Evolutionary conservation across 1,284 basidiomycete genomes (phyloP).

Genomic region (Butyriboletus appendiculatus): DNA sequence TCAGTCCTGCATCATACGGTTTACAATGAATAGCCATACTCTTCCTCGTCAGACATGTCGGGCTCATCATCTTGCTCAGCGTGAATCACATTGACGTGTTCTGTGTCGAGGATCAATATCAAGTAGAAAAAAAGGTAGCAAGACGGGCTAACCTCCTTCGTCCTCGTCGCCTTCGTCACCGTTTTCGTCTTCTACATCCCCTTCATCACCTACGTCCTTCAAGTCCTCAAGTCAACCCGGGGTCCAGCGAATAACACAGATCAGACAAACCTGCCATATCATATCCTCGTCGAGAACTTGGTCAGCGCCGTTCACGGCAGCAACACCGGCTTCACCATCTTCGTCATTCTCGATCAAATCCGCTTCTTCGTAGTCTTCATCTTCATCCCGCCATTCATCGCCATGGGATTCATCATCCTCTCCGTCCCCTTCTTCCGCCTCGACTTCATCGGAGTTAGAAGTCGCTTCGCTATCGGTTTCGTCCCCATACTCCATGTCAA

Average conservation of each 20-base stretch:
- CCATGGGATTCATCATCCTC: slow-evolving; percentile 63
- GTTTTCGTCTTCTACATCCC: slow-evolving; percentile 52
- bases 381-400: slow-evolving; percentile 66
- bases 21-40: slow-evolving; percentile 41
- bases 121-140: neutral
- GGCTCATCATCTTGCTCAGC: slow-evolving; percentile 58
- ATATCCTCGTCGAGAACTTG: slow-evolving; percentile 55
- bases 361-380: slow-evolving; percentile 65
- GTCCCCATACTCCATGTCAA: slow-evolving; percentile 86
- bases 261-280: slow-evolving; percentile 68
- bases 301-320: slow-evolving; percentile 39
- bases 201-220: slow-evolving; percentile 61
- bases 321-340: slow-evolving; percentile 48
- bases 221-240: slow-evolving; percentile 8
- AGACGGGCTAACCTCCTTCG: slow-evolving; percentile 41
- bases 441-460: slow-evolving; percentile 66
- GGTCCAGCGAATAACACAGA: neutral
- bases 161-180: slow-evolving; percentile 47
- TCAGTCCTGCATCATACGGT: slow-evolving; percentile 11
- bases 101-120: slow-evolving; percentile 19
- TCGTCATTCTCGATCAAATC: slow-evolving; percentile 57
- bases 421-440: slow-evolving; percentile 60
- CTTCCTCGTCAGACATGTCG: slow-evolving; percentile 74
- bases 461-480: slow-evolving; percentile 81
- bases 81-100: slow-evolving; percentile 45